Evolutionary conservation across 495 filamentous ascomycete species (phyloP).

Genomic region (Penicillium tannophilum): DNA sequence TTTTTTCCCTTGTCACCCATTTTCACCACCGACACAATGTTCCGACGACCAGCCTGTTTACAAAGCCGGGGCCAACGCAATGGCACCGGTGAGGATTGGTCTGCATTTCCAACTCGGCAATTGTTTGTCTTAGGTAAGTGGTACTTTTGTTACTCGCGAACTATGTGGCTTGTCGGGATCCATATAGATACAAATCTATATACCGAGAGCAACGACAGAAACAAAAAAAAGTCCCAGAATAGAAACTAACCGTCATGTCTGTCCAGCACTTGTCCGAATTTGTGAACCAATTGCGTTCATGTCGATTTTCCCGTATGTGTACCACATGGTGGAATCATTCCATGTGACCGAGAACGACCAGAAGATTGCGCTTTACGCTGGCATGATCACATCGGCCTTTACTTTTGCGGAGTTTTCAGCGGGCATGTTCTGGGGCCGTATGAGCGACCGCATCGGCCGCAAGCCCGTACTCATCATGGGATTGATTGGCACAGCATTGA

Average conservation of each 20-base stretch:
- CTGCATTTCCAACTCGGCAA: slow-evolving; percentile 59
- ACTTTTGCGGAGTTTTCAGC: slow-evolving; percentile 94
- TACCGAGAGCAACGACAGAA: background rate
- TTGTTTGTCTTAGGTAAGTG: slow-evolving; percentile 70
- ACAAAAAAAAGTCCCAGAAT: background rate
- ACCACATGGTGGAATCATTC: slow-evolving; percentile 96
- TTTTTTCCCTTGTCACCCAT: slow-evolving; percentile 7
- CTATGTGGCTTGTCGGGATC: slow-evolving; percentile 18
- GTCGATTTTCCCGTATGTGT: slow-evolving; percentile 99
- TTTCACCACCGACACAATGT: slow-evolving; percentile 33
- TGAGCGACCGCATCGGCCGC: slow-evolving; percentile 89
- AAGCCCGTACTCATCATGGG: slow-evolving; percentile 92
- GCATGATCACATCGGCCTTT: slow-evolving; percentile 96
- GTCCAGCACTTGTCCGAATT: slow-evolving; percentile 83
- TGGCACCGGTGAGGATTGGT: slow-evolving; percentile 34
- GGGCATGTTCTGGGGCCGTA: slow-evolving; percentile 85
- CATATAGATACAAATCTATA: background rate
- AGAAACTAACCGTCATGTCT: slow-evolving; percentile 31
- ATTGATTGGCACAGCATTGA: slow-evolving; percentile 84
- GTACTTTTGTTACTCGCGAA: slow-evolving; percentile 32
- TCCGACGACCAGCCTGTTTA: slow-evolving; percentile 41
- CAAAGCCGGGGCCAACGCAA: slow-evolving; percentile 38
- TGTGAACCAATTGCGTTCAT: slow-evolving; percentile 99
- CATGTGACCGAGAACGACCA: slow-evolving; percentile 74
- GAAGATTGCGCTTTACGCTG: slow-evolving; percentile 88